These are phyloP conservation scores for Mycena galopus DNA, from an alignment of 768 basidiomycete species.

Conservation along the genomic window DNA sequence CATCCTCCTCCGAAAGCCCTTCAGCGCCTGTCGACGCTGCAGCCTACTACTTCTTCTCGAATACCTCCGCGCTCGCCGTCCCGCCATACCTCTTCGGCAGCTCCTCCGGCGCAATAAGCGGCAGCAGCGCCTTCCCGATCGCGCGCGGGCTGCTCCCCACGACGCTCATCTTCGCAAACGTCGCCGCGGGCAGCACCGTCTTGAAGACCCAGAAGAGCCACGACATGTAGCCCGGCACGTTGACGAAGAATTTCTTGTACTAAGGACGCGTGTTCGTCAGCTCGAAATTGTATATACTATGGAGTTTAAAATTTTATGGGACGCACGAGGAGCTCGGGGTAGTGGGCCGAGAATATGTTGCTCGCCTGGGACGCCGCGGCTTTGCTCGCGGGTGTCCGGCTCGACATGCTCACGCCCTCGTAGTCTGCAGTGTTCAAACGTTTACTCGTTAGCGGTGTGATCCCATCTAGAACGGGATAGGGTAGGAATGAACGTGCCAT, in stretches of 20 bases:
- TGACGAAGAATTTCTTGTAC: conserved; percentile 86
- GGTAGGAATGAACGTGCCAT: conserved; percentile 62
- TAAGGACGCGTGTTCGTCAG: conserved; percentile 40
- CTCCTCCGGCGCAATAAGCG: conserved; percentile 66
- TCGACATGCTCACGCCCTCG: conserved; percentile 74
- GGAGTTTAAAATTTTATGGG: too few relatives aligned
- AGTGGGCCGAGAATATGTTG: conserved; percentile 80
- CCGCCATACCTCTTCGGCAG: conserved; percentile 84
- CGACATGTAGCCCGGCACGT: conserved; percentile 79
- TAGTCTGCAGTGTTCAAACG: conserved; percentile 69
- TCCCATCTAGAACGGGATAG: not conserved
- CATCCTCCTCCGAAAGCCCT: too few relatives aligned
- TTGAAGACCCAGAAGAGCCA: conserved; percentile 93
- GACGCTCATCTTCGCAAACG: conserved; percentile 86
- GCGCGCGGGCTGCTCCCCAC: conserved; percentile 74
- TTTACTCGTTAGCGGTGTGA: not conserved
- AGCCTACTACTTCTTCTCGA: conserved; percentile 33
- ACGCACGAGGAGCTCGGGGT: conserved; percentile 82
- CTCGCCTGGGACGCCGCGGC: conserved; percentile 81
- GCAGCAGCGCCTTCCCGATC: conserved; percentile 71
- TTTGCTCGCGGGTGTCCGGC: conserved; percentile 81
- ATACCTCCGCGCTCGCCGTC: conserved; percentile 53
- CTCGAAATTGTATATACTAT: not conserved
- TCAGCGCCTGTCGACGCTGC: too few relatives aligned
- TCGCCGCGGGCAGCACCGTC: conserved; percentile 75